Evolutionary conservation across 768 basidiomycete species (phyloP).

Genomic region (Pisolithus marmoratus): DNA sequence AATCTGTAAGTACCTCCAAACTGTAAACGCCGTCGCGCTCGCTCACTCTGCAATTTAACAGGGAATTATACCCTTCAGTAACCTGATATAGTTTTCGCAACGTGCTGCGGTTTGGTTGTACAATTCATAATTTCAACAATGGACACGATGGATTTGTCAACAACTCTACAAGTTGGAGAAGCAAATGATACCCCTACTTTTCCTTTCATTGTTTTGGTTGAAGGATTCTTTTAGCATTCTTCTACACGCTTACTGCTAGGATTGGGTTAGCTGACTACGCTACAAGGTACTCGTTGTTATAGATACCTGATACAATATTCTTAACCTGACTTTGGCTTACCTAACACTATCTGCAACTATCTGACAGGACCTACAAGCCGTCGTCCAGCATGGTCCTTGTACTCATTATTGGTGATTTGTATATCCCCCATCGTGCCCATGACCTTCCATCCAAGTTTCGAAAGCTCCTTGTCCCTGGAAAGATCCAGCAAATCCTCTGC

Average conservation of each 20-base stretch:
- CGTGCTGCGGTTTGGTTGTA: not conserved
- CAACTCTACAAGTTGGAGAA: too few species aligned
- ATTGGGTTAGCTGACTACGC: too few species aligned
- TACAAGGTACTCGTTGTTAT: too few species aligned
- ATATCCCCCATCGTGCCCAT: conserved; percentile 86
- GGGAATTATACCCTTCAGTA: conserved; percentile 24
- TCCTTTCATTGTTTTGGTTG: not conserved
- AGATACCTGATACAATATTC: not conserved
- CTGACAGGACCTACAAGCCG: not conserved
- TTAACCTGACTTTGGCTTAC: conserved; percentile 15
- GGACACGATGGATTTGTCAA: too few species aligned
- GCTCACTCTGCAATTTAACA: conserved; percentile 7
- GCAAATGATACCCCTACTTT: not conserved
- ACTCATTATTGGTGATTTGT: conserved; percentile 93
- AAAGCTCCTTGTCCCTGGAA: conserved; percentile 91
- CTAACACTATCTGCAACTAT: conserved; percentile 11
- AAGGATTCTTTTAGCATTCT: too few species aligned
- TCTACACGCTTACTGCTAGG: too few species aligned
- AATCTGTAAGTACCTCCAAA: conserved; percentile 26
- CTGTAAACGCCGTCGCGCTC: conserved; percentile 7
- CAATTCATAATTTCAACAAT: not conserved
- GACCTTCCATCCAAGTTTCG: conserved; percentile 96
- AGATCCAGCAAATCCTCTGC: conserved; percentile 96
- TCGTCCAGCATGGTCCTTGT: conserved; percentile 61
- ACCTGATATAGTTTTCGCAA: not conserved